Evolutionary conservation across 2,329 filamentous ascomycete species (phyloP), one percentile per base, ranked within the genome.

Genomic region (Pseudogymnoascus sp.): DNA sequence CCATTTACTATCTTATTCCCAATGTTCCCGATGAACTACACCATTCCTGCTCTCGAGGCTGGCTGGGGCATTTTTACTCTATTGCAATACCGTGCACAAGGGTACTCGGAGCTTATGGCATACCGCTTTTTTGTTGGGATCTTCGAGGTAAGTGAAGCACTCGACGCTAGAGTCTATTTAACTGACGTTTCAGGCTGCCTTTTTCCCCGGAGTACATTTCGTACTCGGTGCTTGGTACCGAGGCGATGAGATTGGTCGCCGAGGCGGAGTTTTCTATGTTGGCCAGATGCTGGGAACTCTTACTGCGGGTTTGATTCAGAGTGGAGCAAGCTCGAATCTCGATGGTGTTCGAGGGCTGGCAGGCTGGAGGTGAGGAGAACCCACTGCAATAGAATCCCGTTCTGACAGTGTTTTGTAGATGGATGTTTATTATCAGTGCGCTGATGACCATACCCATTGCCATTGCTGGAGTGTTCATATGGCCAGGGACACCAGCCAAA

Each of bases 1-100:
- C 72, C 74, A 1, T 70, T 69, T 8, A 74, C 71, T 18, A 54
- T 75, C 41, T 68, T 73, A 62, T 70, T 71, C 16, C 43, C 43
- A 50, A 68, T 67, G 60, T 68, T 77, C 6, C 71, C 79, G 0
- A 78, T 83, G 70, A 74, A 77, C 60, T 82, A 76, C 70, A 65
- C 80, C 0, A 75, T 83, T 5, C 81, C 81, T 0, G 72, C 74
- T 7, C 72, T 82, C 63, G 79, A 83, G 62, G 64, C 83, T 1
- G 68, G 73, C 1, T 85, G 82, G 82, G 81, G 80, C 0, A 69
- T 83, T 14, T 81, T 84, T 62, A 85, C 81, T 0, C 73, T 85
- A 7, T 70, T 83, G 2, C 80, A 83, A 62, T 83, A 78, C 60
- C 77, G 80, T 4, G 77, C 76, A 0, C 71, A 74, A 2, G 72